Evolutionary conservation across 805 yeast genomes (phyloP).

Genomic region (Starmerella sp.): DNA sequence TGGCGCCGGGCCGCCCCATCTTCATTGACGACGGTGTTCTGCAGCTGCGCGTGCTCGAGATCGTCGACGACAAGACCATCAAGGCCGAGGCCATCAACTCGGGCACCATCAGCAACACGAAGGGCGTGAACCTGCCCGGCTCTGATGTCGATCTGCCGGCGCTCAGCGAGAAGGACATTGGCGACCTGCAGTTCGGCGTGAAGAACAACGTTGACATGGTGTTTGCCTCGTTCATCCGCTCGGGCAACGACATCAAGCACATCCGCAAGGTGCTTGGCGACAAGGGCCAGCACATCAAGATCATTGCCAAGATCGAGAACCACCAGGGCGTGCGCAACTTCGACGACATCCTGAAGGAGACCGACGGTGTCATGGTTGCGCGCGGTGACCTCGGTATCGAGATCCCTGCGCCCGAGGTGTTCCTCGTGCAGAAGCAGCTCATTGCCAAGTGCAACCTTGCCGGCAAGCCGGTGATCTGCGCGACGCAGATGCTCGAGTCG

Average conservation of each 20-base stretch:
- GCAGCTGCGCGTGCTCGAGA: slow-evolving; percentile 82
- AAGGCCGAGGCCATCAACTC: slow-evolving; percentile 84
- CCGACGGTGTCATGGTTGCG: slow-evolving; percentile 99
- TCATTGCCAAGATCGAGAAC: slow-evolving; percentile 95
- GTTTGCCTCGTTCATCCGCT: slow-evolving; percentile 96
- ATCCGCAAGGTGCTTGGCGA: slow-evolving; percentile 94
- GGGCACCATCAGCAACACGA: slow-evolving; percentile 92
- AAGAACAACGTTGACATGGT: slow-evolving; percentile 96
- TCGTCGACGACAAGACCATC: slow-evolving; percentile 67
- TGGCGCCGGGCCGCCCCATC: slow-evolving; percentile 76
- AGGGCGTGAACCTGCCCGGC: slow-evolving; percentile 98
- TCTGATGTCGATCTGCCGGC: slow-evolving; percentile 99
- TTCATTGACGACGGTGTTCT: slow-evolving; percentile 97
- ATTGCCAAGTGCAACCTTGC: slow-evolving; percentile 98
- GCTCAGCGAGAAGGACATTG: slow-evolving; percentile 88
- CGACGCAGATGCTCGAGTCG: slow-evolving; percentile 98
- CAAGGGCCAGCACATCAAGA: slow-evolving; percentile 92
- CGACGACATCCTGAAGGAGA: slow-evolving; percentile 84
- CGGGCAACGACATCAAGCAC: slow-evolving; percentile 77
- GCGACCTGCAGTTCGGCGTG: slow-evolving; percentile 89
- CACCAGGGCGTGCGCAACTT: slow-evolving; percentile 99
- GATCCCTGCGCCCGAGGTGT: slow-evolving; percentile 97
- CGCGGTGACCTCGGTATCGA: slow-evolving; percentile 99
- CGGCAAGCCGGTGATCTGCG: slow-evolving; percentile 99
- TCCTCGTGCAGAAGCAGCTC: slow-evolving; percentile 96